Conservation (phyloP, 805 yeast species). For the Zygosaccharomyces kombuchaensis region DNA sequence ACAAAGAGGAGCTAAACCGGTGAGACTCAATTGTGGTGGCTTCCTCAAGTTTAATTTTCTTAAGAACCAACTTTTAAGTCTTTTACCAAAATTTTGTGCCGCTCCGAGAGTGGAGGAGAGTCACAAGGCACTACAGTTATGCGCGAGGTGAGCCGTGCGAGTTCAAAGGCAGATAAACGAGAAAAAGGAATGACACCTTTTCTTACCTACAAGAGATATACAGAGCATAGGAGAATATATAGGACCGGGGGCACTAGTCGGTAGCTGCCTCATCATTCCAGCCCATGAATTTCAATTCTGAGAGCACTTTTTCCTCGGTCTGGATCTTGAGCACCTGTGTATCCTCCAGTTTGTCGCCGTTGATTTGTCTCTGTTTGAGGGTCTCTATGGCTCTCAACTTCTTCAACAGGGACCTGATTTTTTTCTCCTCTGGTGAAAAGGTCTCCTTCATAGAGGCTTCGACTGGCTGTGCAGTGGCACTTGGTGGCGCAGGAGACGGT, state of each 20-base stretch:
- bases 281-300: slow-evolving; percentile 71
- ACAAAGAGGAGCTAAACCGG: not conserved
- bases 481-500: slow-evolving; percentile 14
- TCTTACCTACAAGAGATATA: not conserved
- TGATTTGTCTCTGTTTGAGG: slow-evolving; percentile 76
- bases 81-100: not conserved
- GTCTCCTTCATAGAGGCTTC: slow-evolving; percentile 21
- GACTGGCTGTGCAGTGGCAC: slow-evolving; percentile 7
- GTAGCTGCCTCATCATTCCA: slow-evolving; percentile 44
- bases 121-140: slow-evolving; percentile 1
- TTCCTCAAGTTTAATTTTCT: not conserved
- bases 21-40: not conserved
- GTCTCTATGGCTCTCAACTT: slow-evolving; percentile 94
- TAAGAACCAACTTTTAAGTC: not conserved
- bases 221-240: not conserved
- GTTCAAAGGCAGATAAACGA: not conserved
- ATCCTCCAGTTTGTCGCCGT: slow-evolving; percentile 82
- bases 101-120: not conserved
- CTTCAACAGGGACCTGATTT: slow-evolving; percentile 83
- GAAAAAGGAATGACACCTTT: not conserved
- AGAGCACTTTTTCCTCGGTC: slow-evolving; percentile 76
- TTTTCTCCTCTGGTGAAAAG: slow-evolving; percentile 83
- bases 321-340: slow-evolving; percentile 87
- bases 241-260: not conserved
- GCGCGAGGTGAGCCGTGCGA: not conserved